Evolutionary conservation across 2,329 filamentous ascomycete genomes (phyloP).

Genomic region (Penicillium hordei): DNA sequence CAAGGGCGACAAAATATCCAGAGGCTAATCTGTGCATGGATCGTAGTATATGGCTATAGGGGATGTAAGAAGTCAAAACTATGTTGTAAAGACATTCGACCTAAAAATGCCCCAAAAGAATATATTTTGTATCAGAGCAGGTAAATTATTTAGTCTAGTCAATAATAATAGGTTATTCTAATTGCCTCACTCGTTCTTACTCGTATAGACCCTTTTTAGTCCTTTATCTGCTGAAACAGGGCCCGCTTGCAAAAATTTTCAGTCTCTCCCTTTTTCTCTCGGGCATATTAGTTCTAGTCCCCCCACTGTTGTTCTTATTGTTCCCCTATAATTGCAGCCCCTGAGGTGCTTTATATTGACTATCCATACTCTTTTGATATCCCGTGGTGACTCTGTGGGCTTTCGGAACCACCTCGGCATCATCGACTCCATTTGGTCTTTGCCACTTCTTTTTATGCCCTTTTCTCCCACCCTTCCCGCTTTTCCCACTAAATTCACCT

Average conservation of each 20-base stretch:
- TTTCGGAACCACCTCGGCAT: constrained; percentile 3
- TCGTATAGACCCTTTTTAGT: not conserved
- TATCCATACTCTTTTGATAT: not conserved
- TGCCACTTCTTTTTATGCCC: not conserved
- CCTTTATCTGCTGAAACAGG: constrained; percentile 4
- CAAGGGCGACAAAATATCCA: not conserved
- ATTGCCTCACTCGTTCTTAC: not conserved
- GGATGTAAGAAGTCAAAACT: not conserved
- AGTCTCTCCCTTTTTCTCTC: not conserved
- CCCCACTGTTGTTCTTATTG: not conserved
- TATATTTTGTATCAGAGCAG: not conserved
- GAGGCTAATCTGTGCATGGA: not conserved
- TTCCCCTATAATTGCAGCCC: not conserved
- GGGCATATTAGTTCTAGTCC: not conserved
- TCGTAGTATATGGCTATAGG: not conserved
- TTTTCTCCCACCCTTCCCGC: not conserved
- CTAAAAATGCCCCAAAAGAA: not conserved
- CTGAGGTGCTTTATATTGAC: not conserved
- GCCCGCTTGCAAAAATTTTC: constrained; percentile 2
- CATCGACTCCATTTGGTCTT: constrained; percentile 4
- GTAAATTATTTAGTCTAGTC: not conserved
- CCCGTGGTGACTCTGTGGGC: not conserved
- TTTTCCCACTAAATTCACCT: not conserved
- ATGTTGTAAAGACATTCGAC: not conserved
- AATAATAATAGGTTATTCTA: not conserved